Evolutionary conservation across 768 basidiomycete genomes (phyloP).

Genomic region (Dendrothele bispora): DNA sequence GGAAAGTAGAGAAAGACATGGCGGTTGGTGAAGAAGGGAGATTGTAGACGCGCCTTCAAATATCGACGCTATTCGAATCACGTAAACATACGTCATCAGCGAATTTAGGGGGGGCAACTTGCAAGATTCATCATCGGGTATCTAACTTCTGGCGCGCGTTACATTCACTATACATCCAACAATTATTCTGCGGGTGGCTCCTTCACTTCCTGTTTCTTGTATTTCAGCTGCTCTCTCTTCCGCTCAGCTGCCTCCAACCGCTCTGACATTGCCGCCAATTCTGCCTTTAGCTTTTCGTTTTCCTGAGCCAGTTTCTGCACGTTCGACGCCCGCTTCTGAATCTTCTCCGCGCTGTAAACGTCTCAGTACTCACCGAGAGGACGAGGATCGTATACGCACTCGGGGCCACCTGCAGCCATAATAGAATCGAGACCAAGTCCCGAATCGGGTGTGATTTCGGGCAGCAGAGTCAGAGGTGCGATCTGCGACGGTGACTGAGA

Average conservation of each 20-base stretch:
- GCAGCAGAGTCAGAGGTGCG: too few species aligned
- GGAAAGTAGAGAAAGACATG: neutral
- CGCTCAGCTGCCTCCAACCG: slow-evolving; percentile 75
- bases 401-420: slow-evolving; percentile 12
- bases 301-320: slow-evolving; percentile 76
- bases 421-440: slow-evolving; percentile 40
- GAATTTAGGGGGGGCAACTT: neutral
- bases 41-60: slow-evolving; percentile 1
- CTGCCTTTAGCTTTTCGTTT: slow-evolving; percentile 75
- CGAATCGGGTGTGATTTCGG: slow-evolving; percentile 50
- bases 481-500: too few species aligned
- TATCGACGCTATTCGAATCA: too few species aligned
- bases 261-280: slow-evolving; percentile 74
- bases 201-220: slow-evolving; percentile 32
- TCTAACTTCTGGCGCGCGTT: neutral
- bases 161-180: neutral
- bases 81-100: too few species aligned
- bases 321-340: slow-evolving; percentile 75
- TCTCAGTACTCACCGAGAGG: slow-evolving; percentile 10
- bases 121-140: neutral
- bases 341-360: slow-evolving; percentile 41
- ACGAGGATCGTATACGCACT: slow-evolving; percentile 6
- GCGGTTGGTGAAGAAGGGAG: neutral
- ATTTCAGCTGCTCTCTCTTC: slow-evolving; percentile 47
- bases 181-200: slow-evolving; percentile 22